These are phyloP conservation scores for Laguncularia racemosa DNA, from an alignment of 345 rosid species.

Conservation along the genomic window DNA sequence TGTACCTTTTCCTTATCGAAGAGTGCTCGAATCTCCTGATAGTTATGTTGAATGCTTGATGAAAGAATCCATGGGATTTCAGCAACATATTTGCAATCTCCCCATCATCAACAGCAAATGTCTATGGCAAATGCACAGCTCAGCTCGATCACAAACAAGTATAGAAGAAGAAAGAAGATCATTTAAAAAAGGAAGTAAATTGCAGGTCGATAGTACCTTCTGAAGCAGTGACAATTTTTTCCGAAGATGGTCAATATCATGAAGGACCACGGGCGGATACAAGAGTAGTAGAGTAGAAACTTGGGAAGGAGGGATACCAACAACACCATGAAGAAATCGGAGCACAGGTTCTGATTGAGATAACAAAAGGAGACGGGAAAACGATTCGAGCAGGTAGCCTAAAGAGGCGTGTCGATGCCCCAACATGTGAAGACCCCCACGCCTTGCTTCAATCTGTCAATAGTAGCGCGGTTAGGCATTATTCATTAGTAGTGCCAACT, in stretches of 20 bases:
- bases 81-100: constrained; percentile 49
- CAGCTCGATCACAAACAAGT: constrained; percentile 1
- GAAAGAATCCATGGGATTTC: constrained; percentile 87
- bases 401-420: constrained; percentile 51
- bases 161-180: not conserved
- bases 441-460: constrained; percentile 79
- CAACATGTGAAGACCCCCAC: constrained; percentile 77
- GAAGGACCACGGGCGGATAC: constrained; percentile 60
- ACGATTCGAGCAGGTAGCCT: constrained; percentile 62
- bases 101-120: constrained; percentile 28
- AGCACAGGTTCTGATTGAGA: constrained; percentile 52
- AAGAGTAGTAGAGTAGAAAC: constrained; percentile 44
- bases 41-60: constrained; percentile 52
- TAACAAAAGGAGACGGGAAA: constrained; percentile 67
- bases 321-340: constrained; percentile 35
- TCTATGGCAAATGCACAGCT: constrained; percentile 29
- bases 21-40: constrained; percentile 33
- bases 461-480: not conserved
- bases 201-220: constrained; percentile 34
- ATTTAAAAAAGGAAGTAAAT: not conserved
- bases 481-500: no score
- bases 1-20: constrained; percentile 59
- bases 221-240: constrained; percentile 34
- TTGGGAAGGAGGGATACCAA: constrained; percentile 38
- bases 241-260: constrained; percentile 29